Base-by-base conservation (phyloP, 768 basidiomycete species). In the Suillus occidentalis region DNA sequence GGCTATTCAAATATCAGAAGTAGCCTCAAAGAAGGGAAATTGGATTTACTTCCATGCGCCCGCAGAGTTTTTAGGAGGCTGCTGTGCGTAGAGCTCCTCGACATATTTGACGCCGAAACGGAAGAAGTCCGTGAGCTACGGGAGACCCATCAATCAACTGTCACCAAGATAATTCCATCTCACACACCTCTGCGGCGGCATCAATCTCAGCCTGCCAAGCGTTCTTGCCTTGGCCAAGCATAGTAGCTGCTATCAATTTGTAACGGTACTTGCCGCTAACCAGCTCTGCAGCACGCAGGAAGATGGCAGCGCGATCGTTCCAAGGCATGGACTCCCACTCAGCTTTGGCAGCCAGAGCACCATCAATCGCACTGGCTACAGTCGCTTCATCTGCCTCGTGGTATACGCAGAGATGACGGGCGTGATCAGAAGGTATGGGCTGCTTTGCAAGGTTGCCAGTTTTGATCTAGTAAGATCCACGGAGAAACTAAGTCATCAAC, bases 191-290 rank as follows among this genome's bases (percentile, higher is more conserved):
- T 5, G 97, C 97, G 20, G 95, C 97, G 62, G 97, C 94, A 76
- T 99, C 97, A 67, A 99, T 99, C 83, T 99, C 97, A 18, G 97
- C 97, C 80, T 99, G 97, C 97, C 97, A 99, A 18, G 85, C 90
- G 75, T 98, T 99, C 87, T 99, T 99, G 49, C 97, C 97, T 80
- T 99, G 97, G 18, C 97, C 97, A 56, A 99, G 83, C 79, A 99
- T 97, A 52, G 97, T 99, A 47, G 97, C 95, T 49, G 97, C 97
- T 80, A 98, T 84, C 56, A 99, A 82, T 79, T 90, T 90, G 81
- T 96, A 97, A 68, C 97, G 84, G 76, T 98, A 97, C 83, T 99
- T 99, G 62, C 93, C 94, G 73, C 92, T 89, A 64, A 95, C 87
- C 60, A 99, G 87, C 76, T 99, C 97, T 28, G 97, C 97, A 6